Evolutionary conservation across 345 rosid species (phyloP).

Genomic region (Salix koriyanagi): DNA sequence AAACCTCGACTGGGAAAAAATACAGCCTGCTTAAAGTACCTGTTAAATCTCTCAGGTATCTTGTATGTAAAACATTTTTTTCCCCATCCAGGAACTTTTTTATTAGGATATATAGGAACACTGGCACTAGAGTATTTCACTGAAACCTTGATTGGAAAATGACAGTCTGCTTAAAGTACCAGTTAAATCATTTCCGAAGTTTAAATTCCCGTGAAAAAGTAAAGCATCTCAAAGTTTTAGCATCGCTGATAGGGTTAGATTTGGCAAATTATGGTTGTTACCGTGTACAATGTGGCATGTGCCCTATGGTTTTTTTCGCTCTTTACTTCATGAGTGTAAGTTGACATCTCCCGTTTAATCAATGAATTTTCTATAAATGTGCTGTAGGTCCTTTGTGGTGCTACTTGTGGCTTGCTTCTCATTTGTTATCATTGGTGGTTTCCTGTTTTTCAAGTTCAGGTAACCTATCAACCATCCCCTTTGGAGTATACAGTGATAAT

Average conservation of each 20-base stretch:
- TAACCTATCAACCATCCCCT: conserved; percentile 25
- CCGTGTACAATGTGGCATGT: background rate
- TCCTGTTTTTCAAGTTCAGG: conserved; percentile 77
- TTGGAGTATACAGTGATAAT: conserved; percentile 1
- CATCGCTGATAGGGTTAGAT: background rate
- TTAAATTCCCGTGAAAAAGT: background rate
- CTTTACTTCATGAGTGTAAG: conserved; percentile 8
- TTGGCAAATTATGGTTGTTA: background rate
- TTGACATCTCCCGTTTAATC: background rate
- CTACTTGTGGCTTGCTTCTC: conserved; percentile 78
- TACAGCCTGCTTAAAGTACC: background rate
- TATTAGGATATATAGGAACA: too few relatives aligned
- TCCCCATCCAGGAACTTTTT: too few relatives aligned
- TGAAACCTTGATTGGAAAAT: background rate
- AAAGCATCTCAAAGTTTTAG: background rate
- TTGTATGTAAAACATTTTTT: too few relatives aligned
- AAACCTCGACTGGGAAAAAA: background rate
- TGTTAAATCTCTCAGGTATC: background rate
- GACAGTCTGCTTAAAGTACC: background rate
- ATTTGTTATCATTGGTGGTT: conserved; percentile 79
- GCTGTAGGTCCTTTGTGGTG: conserved; percentile 71
- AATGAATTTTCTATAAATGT: conserved; percentile 17
- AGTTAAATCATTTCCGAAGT: background rate
- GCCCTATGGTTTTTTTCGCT: background rate
- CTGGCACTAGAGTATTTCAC: background rate